A percentile compares a stretch with the other conserved stretches of the same genome.
Conservation (phyloP, 306 rosid genomes). For the Ammopiptanthus mongolicus region DNA sequence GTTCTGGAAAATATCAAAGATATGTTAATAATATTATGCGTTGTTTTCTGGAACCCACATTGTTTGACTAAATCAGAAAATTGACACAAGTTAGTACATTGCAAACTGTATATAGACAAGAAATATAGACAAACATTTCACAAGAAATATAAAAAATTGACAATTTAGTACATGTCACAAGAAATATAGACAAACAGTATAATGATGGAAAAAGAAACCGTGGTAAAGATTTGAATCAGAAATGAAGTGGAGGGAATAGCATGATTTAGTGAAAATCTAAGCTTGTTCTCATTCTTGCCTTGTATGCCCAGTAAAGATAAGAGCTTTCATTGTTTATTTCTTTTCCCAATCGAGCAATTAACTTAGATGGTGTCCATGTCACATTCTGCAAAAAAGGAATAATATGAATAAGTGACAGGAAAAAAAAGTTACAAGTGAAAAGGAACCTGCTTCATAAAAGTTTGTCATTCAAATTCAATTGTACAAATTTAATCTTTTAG, state of each 20-base stretch:
- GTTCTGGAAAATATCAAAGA: slow-evolving; percentile 52
- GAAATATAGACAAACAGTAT: not conserved
- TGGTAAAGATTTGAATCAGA: not conserved
- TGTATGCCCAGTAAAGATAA: slow-evolving; percentile 90
- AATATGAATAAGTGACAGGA: not conserved
- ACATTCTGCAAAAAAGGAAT: slow-evolving; percentile 42
- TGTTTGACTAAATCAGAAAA: too few relatives aligned
- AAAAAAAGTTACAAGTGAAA: not conserved
- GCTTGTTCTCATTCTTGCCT: slow-evolving; percentile 40
- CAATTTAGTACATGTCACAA: not conserved
- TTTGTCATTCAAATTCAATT: not conserved
- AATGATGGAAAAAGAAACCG: not conserved
- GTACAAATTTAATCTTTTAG: not conserved
- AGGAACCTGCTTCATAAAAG: not conserved
- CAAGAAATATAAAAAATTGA: too few relatives aligned
- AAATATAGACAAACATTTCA: too few relatives aligned
- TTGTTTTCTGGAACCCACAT: too few relatives aligned
- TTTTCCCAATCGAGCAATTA: slow-evolving; percentile 83
- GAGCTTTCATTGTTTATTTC: slow-evolving; percentile 77
- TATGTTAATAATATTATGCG: not conserved
- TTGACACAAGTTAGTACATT: too few relatives aligned
- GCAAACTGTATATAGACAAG: too few relatives aligned
- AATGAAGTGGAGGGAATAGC: not conserved
- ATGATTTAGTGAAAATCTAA: slow-evolving; percentile 11
- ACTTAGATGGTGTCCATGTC: slow-evolving; percentile 84